Base-by-base conservation (phyloP, 2,329 filamentous ascomycete species). In the Pseudogymnoascus destructans region DNA sequence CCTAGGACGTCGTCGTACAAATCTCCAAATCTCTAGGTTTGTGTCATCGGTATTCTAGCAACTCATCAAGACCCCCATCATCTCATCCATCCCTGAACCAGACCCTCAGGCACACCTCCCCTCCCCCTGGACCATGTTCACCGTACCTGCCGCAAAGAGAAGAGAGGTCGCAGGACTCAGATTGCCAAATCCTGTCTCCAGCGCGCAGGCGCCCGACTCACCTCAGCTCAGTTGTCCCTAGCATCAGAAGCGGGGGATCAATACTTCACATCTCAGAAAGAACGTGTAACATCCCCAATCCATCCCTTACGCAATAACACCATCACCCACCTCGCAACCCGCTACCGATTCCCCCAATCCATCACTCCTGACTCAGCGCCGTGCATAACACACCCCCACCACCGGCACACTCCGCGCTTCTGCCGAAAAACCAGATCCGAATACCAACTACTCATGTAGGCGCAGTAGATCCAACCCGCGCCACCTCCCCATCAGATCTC, bases 401-500 rank as follows among this genome's bases (percentile, higher is more conserved):
- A 52, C 46, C 46, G 23, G 46, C 46, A 30, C n/a, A 6, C 5
- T 52, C 9, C 9, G 46, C 2, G 5, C 15, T 17, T 13, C 2
- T 17, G n/a, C 46, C 46, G 46, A 52, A 52, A 27, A 27, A 23
- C 13, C 46, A 19, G 23, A 17, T 17, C 25, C n/a, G 5, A 30
- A 8, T 25, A n/a, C 38, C 19, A 21, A 23, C 25, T 17, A 52
- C 23, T 30, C 42, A 11, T 17, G 23, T 30, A 30, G n/a, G 46
- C 46, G 46, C 25, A 52, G n/a, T 30, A 52, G 46, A 52, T 52
- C 46, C 46, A 52, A 52, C 9, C 46, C 25, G 38, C 17, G 46
- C 46, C 46, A 52, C 25, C 9, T 3, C 9, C 1, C 46, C 25
- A 30, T 52, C 46, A 52, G 46, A 52, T 52, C 46, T 52, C 46